Evolutionary conservation across 2,329 filamentous ascomycete genomes (phyloP).

Genomic region (Ceratocystis cubensis): DNA sequence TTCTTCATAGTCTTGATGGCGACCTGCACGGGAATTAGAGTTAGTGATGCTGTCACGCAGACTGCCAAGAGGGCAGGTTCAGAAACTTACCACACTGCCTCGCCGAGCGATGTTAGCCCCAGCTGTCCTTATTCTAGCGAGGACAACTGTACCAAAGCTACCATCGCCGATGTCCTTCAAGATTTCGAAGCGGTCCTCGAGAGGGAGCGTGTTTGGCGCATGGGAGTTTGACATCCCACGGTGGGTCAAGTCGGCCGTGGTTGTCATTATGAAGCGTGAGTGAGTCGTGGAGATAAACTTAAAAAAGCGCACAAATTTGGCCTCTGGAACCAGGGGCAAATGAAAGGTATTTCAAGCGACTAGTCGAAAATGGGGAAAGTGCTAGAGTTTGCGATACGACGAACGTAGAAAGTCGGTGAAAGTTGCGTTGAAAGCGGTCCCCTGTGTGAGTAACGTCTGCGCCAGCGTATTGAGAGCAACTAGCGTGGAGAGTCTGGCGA

Average conservation of each 20-base stretch:
- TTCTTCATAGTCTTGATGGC: constrained; percentile 99
- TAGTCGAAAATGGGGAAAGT: constrained; percentile 16
- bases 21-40: constrained; percentile 44
- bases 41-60: not conserved
- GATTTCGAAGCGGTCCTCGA: constrained; percentile 93
- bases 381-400: not conserved
- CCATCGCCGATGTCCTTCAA: constrained; percentile 98
- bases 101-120: constrained; percentile 78
- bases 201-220: constrained; percentile 42
- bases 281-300: constrained; percentile 10
- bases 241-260: constrained; percentile 54
- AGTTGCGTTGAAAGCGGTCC: not conserved
- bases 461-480: constrained; percentile 13
- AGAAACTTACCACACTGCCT: constrained; percentile 70
- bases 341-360: not conserved
- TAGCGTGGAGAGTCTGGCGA: not conserved
- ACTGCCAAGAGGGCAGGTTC: not conserved
- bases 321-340: constrained; percentile 12
- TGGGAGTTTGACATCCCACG: constrained; percentile 49
- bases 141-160: constrained; percentile 89
- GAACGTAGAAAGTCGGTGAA: not conserved
- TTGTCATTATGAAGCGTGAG: constrained; percentile 12
- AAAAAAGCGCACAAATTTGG: constrained; percentile 22
- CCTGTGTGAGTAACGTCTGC: not conserved
- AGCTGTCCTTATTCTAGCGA: constrained; percentile 82